phyloP scores from a whole-genome alignment of 768 basidiomycete genomes.

The Tephrocybe sp. region DNA sequence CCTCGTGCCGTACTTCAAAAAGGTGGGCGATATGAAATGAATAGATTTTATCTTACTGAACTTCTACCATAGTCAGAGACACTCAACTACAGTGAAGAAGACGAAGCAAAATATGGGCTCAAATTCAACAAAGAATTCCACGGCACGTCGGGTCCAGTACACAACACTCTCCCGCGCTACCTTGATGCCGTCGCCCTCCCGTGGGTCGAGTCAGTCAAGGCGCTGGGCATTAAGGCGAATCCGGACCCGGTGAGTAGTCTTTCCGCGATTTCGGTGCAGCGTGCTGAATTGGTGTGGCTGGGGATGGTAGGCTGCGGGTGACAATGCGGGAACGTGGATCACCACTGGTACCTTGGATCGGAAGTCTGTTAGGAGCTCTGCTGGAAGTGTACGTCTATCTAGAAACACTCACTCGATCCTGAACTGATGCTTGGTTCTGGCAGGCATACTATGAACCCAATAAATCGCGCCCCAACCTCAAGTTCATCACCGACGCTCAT shows the following conservation, averaged over 20 bases:
- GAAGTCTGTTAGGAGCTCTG: conserved; percentile 5
- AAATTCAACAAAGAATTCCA: background rate
- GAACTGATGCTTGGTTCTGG: background rate
- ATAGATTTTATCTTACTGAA: no score
- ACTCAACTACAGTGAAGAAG: background rate
- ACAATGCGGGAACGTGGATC: background rate
- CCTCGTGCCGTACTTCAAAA: conserved; percentile 5
- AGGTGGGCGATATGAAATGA: no score
- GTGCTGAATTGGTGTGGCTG: no score
- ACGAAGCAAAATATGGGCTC: background rate
- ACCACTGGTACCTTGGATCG: background rate
- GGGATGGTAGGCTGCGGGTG: background rate
- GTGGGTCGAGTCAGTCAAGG: background rate
- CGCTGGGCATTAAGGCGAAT: conserved; percentile 1
- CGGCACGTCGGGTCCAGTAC: conserved; percentile 1
- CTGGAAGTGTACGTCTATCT: background rate
- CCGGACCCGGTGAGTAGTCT: background rate
- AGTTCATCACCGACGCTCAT: conserved; percentile 8
- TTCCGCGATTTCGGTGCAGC: background rate
- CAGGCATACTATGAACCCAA: conserved; percentile 16
- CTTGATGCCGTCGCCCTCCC: background rate
- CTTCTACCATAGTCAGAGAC: background rate
- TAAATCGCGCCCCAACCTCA: conserved; percentile 8
- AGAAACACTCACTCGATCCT: no score
- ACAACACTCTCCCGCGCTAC: background rate